These are phyloP conservation scores for Pichia occidentalis DNA, from an alignment of 805 yeast genomes.

Conservation along the genomic window DNA sequence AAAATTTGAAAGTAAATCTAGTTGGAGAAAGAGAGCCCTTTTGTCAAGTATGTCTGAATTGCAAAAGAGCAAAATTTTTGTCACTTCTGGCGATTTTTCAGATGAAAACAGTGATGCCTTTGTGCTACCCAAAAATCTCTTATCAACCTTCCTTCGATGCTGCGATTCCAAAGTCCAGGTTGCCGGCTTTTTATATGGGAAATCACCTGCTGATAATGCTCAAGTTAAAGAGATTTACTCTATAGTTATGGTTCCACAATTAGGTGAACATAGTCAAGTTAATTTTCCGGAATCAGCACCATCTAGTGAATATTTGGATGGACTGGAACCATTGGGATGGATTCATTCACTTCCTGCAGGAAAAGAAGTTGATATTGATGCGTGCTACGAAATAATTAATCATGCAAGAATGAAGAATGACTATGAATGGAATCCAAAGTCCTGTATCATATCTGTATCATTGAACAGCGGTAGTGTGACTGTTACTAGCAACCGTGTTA, in stretches of 20 bases:
- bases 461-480: slow-evolving; percentile 83
- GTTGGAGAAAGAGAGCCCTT: slow-evolving; percentile 87
- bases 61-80: slow-evolving; percentile 69
- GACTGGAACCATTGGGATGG: slow-evolving; percentile 83
- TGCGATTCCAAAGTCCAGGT: slow-evolving; percentile 78
- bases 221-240: slow-evolving; percentile 72
- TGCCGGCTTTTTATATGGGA: slow-evolving; percentile 76
- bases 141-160: slow-evolving; percentile 70
- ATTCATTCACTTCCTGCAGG: slow-evolving; percentile 83
- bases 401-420: slow-evolving; percentile 40
- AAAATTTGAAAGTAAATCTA: slow-evolving; percentile 74
- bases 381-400: slow-evolving; percentile 64
- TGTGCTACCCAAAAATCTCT: slow-evolving; percentile 74
- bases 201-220: slow-evolving; percentile 63
- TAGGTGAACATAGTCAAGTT: slow-evolving; percentile 63
- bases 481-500: slow-evolving; percentile 56
- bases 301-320: slow-evolving; percentile 37
- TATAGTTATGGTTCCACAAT: slow-evolving; percentile 79
- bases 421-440: slow-evolving; percentile 35
- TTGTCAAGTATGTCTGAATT: slow-evolving; percentile 66
- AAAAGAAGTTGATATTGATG: slow-evolving; percentile 40
- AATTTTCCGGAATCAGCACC: slow-evolving; percentile 50
- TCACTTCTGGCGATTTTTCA: slow-evolving; percentile 54
- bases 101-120: slow-evolving; percentile 55
- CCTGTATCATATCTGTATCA: slow-evolving; percentile 57